phyloP scores from a whole-genome alignment of 169 alveolate species.

The Cryptosporidium tyzzeri region DNA sequence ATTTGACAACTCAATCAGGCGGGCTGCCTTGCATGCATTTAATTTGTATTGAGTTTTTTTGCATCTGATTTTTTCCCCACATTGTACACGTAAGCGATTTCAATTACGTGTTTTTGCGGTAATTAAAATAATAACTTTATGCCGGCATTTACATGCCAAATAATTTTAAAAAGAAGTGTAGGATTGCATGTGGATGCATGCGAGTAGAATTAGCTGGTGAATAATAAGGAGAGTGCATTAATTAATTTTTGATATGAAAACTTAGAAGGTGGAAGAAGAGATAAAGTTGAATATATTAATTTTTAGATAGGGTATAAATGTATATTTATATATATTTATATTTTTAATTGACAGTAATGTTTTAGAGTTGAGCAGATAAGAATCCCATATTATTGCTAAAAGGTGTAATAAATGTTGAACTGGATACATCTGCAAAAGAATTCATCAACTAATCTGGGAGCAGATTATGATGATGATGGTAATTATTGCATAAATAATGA shows the following conservation, averaged over 20 bases:
- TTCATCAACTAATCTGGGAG: not conserved
- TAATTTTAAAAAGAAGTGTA: not conserved
- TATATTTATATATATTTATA: no score
- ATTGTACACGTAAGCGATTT: not conserved
- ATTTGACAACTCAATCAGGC: not conserved
- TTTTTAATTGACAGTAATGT: not conserved
- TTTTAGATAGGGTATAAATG: not conserved
- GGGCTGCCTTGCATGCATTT: not conserved
- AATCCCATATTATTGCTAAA: not conserved
- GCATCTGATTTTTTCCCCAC: slow-evolving; percentile 13
- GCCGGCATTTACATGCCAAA: slow-evolving; percentile 7
- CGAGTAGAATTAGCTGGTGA: not conserved
- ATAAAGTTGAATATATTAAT: no score
- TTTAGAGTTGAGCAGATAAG: not conserved
- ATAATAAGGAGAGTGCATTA: not conserved
- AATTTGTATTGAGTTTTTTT: not conserved
- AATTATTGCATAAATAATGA: not conserved
- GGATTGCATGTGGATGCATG: slow-evolving; percentile 4
- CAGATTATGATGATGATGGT: not conserved
- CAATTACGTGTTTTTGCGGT: not conserved
- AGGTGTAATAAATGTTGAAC: slow-evolving; percentile 28
- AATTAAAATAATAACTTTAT: not conserved
- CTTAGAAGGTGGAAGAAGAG: not conserved
- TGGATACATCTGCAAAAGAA: slow-evolving; percentile 23
- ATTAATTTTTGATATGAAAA: not conserved